Base-by-base conservation (phyloP, 768 basidiomycete species). In the Gelatoporia subvermispora region DNA sequence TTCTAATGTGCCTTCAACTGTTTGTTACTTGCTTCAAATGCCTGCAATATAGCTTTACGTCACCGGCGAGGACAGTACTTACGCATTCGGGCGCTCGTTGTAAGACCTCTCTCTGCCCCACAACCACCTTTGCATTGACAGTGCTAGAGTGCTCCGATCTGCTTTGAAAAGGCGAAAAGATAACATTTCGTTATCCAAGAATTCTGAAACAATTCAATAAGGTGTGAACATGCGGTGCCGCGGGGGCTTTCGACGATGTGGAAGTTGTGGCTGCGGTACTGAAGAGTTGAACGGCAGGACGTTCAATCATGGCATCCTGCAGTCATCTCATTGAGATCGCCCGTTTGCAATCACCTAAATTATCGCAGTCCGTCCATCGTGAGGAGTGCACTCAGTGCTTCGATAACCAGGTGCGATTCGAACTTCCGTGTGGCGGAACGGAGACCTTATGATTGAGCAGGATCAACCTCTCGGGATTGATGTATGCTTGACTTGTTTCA, bases 301-400 rank as follows among this genome's bases (percentile, higher is more conserved):
- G 13, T 15, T 31, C 41, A 46, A 39, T 13, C 22, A 49, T 15
- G 9, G 56, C 68, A 51, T 45, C 57, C 47, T 87, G 85, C 65
- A 55, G 71, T 8, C 87, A 88, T 70, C 63, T 78, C 40, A 62
- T 60, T 21, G 66, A 74, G 20, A 64, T 89, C 18, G 62, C 71
- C 41, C 68, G 58, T 11, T 68, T 91, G 0, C 64, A 71, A 31
- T 72, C 72, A 0, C 89, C 90, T 0, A 76, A 67, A 41, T 68
- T 85, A 0, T 82, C 79, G 3, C 85, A 92, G 52, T 77, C 78
- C 0, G 88, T 93, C 0, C 84, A 93, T 57, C 72, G 93, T 8
- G 92, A 96, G 68, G 94, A 98, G 66, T 99, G 95, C 61, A 96
- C 94, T 0, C 93, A 94, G 50, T 99, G 95, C 62, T 99, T 97